Percentiles rank a stretch among this genome's conserved stretches.
phyloP scores from a whole-genome alignment of 495 filamentous ascomycete species.

The Xylaria grammica region DNA sequence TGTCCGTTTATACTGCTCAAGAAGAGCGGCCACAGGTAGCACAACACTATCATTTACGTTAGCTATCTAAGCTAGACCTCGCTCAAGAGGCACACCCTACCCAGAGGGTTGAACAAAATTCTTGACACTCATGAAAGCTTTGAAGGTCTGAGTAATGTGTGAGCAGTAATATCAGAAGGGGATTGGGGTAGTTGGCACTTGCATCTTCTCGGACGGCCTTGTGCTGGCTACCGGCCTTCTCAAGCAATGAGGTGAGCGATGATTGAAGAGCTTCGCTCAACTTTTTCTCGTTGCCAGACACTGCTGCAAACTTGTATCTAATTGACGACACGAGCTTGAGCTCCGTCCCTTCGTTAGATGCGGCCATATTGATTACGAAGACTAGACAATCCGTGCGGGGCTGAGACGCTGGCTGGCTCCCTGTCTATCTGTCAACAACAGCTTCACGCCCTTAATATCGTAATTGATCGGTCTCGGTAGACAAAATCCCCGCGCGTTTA shows the following conservation, averaged over 20 bases:
- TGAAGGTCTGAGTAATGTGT: slow-evolving; percentile 30
- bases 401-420: neutral
- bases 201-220: slow-evolving; percentile 66
- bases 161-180: slow-evolving; percentile 18
- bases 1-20: slow-evolving; percentile 88
- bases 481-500: neutral
- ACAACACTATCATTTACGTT: slow-evolving; percentile 60
- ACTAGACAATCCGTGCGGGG: neutral
- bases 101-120: slow-evolving; percentile 47
- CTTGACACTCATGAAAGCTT: slow-evolving; percentile 43
- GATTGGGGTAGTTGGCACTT: slow-evolving; percentile 14
- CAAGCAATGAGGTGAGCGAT: slow-evolving; percentile 79
- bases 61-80: slow-evolving; percentile 21
- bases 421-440: neutral
- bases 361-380: slow-evolving; percentile 24
- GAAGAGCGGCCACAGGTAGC: slow-evolving; percentile 79
- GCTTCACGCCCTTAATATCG: neutral
- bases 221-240: slow-evolving; percentile 84
- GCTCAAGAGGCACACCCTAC: slow-evolving; percentile 40
- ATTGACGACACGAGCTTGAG: slow-evolving; percentile 87
- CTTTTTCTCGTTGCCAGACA: slow-evolving; percentile 77
- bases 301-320: slow-evolving; percentile 85
- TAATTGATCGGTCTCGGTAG: neutral
- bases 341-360: slow-evolving; percentile 68
- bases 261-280: slow-evolving; percentile 75